These are phyloP conservation scores for Athelia sp. DNA, from an alignment of 1,284 basidiomycete genomes.

Conservation along the genomic window DNA sequence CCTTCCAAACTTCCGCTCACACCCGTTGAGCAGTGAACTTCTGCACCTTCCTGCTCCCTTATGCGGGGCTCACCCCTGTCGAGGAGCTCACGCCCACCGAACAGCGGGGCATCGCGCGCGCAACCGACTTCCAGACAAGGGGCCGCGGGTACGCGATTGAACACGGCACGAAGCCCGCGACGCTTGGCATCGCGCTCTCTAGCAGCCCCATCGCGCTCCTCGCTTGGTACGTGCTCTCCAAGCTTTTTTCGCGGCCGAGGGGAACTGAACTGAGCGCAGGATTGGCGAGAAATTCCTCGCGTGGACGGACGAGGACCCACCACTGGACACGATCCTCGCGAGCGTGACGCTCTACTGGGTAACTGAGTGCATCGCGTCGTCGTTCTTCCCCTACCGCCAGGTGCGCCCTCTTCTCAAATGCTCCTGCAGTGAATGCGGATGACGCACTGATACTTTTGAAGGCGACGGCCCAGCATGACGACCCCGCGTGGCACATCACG, in stretches of 20 bases:
- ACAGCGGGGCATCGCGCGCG: background rate
- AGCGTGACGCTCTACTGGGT: slow-evolving; percentile 10
- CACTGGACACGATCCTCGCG: slow-evolving; percentile 5
- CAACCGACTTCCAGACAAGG: background rate
- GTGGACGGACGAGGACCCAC: slow-evolving; percentile 8
- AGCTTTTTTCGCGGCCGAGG: background rate
- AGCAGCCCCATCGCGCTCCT: slow-evolving; percentile 10
- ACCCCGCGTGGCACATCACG: background rate
- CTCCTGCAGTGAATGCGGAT: background rate
- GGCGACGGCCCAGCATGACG: background rate
- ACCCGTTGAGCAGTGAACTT: background rate
- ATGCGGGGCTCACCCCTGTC: background rate
- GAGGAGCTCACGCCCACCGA: background rate
- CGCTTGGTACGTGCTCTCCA: slow-evolving; percentile 6
- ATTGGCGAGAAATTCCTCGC: slow-evolving; percentile 8
- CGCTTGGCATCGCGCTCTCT: slow-evolving; percentile 7
- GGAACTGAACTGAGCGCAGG: background rate
- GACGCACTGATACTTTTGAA: background rate
- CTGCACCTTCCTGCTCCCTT: background rate
- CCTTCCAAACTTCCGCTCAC: background rate
- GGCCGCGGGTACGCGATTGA: slow-evolving; percentile 1
- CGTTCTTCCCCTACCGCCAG: slow-evolving; percentile 8
- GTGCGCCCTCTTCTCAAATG: slow-evolving; percentile 1
- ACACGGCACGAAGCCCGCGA: slow-evolving; percentile 3
- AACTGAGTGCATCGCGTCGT: slow-evolving; percentile 5